Evolutionary conservation across 108 stramenopile genomes (phyloP), one percentile per base, ranked within the genome.

Genomic region (Nitzschia inconspicua): DNA sequence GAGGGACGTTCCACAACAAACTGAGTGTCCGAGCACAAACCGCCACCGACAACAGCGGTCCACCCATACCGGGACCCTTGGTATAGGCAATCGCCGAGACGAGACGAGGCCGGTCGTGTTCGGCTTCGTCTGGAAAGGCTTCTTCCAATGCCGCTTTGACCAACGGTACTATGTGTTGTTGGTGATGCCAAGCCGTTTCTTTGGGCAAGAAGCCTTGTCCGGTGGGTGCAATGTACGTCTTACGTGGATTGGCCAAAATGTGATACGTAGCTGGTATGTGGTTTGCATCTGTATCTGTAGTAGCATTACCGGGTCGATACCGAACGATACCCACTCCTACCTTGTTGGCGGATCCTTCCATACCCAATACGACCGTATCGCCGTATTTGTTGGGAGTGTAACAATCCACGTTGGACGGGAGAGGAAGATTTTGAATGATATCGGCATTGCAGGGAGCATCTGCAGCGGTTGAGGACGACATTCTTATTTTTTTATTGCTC

Each of bases 261-360:
- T 71, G 66, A 63, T 98, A 99, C 16, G 72, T 63, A 36, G n/a
- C 41, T 53, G 18, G 32, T n/a, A n/a, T n/a, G n/a, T n/a, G n/a
- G 19, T 48, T 32, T 6, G 26, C 35, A n/a, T 32, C 54, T 28
- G 6, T n/a, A 55, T 19, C 28, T 23, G 19, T 25, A 2, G 42
- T 51, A 32, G 23, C 22, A 4, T n/a, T 24, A 13, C 31, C 18
- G n/a, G 81, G 89, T 63, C 67, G 60, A 73, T 94, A 98, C 40
- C 66, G 57, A 0, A 99, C 63, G 14, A 99, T 60, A 22, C 99
- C 99, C 16, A 98, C 96, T 16, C 97, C 99, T 9, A 95, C 79
- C 78, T 99, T 99, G 85, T 99, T 99, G 44, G 99, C 99, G 23
- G 86, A 89, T 9, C 99, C 99, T 73, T 99, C 99, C 59, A 99